phyloP scores from a whole-genome alignment of 257 asterid genomes.

The Przewalskia tangutica region DNA sequence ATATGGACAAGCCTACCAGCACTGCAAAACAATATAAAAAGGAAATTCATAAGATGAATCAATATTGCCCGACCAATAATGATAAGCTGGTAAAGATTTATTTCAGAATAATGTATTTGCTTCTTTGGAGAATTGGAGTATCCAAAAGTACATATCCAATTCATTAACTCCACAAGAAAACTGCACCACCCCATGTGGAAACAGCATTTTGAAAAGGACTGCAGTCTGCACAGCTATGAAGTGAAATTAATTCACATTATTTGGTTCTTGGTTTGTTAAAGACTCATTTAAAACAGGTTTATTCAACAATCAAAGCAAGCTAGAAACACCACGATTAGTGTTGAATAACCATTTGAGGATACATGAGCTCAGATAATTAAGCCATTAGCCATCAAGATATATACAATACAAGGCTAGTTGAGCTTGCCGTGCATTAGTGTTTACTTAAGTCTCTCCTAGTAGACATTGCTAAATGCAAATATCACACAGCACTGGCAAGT shows the following conservation, averaged over 20 bases:
- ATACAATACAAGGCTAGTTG: background rate
- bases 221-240: background rate
- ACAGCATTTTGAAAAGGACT: background rate
- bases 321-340: background rate
- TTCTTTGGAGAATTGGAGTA: background rate
- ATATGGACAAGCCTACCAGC: slow-evolving; percentile 96
- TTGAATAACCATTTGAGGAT: background rate
- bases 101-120: background rate
- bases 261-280: background rate
- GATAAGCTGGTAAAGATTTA: background rate
- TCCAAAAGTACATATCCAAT: background rate
- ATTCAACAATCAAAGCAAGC: background rate
- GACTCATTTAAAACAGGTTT: background rate
- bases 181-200: background rate
- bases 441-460: background rate
- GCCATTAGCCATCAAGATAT: background rate
- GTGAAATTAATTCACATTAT: background rate
- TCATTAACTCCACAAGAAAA: background rate
- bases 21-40: slow-evolving; percentile 20
- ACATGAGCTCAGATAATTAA: background rate
- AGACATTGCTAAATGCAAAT: background rate
- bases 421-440: background rate
- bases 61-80: background rate
- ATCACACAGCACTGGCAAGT: background rate
- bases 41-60: background rate